These are phyloP conservation scores for Otatea glauca DNA, from an alignment of 176 grass and related monocot species.

Conservation along the genomic window DNA sequence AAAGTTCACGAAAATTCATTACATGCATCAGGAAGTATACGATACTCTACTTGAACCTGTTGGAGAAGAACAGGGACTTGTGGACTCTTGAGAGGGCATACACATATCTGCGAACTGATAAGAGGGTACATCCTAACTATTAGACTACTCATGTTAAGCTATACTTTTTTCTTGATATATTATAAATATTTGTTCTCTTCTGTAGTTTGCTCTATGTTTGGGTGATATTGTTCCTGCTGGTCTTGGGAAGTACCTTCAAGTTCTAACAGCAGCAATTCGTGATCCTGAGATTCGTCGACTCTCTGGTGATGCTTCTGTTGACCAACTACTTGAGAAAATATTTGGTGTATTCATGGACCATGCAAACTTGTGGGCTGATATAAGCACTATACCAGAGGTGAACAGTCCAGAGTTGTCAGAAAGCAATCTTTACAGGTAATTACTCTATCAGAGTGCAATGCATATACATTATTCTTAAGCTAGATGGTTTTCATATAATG, in stretches of 20 bases:
- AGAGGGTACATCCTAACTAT: constrained; percentile 62
- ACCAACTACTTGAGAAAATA: constrained; percentile 93
- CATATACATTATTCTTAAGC: constrained; percentile 20
- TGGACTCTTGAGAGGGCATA: constrained; percentile 90
- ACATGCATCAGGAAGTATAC: constrained; percentile 95
- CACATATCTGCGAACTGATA: constrained; percentile 84
- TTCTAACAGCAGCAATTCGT: constrained; percentile 73
- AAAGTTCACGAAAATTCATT: constrained; percentile 98
- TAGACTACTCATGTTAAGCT: constrained; percentile 25
- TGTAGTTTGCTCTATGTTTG: constrained; percentile 91
- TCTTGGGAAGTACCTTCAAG: constrained; percentile 93
- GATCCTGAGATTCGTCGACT: constrained; percentile 52
- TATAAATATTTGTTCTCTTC: constrained; percentile 30
- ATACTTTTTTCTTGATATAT: constrained; percentile 16
- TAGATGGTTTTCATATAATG: constrained; percentile 33
- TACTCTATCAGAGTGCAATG: constrained; percentile 28
- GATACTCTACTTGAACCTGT: constrained; percentile 81
- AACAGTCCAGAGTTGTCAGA: constrained; percentile 77
- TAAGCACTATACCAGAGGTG: constrained; percentile 80
- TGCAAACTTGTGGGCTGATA: constrained; percentile 78
- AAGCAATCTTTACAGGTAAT: constrained; percentile 81
- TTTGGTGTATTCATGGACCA: constrained; percentile 96
- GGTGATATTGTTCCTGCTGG: constrained; percentile 80
- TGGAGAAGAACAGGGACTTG: constrained; percentile 86
- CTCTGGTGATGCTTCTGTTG: constrained; percentile 57